Conservation (phyloP, 2,329 filamentous ascomycete species). For the Aspergillus pseudoterreus region DNA sequence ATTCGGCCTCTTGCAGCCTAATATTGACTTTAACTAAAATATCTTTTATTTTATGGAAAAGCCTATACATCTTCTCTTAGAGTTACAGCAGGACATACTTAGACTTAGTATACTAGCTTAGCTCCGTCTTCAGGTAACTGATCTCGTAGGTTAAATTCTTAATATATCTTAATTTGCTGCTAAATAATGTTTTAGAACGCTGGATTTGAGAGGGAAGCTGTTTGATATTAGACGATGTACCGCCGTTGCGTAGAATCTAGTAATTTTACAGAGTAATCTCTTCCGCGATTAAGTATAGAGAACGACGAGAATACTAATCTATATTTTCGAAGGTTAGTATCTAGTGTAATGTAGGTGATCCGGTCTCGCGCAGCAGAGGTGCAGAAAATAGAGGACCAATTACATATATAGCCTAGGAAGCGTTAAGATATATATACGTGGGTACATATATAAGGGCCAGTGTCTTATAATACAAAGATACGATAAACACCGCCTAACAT, state of each 20-base stretch:
- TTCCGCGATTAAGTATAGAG: constrained; percentile 7
- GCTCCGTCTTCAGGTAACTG: constrained; percentile 9
- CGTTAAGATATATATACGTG: neutral
- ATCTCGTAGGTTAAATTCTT: constrained; percentile 9
- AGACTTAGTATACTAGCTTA: constrained; percentile 6
- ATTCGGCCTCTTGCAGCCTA: constrained; percentile 1
- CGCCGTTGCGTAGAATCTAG: constrained; percentile 8
- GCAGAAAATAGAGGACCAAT: no score
- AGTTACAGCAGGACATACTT: constrained; percentile 5
- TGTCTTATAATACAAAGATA: neutral
- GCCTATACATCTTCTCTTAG: constrained; percentile 7
- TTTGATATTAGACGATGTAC: constrained; percentile 8
- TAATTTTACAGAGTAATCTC: constrained; percentile 9
- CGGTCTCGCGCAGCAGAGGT: no score
- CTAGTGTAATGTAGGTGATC: neutral
- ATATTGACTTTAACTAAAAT: constrained; percentile 5
- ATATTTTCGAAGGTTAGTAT: neutral
- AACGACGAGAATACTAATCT: constrained; percentile 1
- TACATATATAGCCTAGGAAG: no score
- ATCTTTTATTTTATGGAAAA: constrained; percentile 9
- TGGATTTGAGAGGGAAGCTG: constrained; percentile 8
- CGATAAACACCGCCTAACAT: neutral
- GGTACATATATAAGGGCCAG: neutral
- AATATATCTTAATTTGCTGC: constrained; percentile 4
- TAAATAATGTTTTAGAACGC: constrained; percentile 1